Percentiles rank a stretch among this genome's conserved stretches.
Conservation (phyloP, 441 rosid species). For the Euphorbia schlechtendalii region DNA sequence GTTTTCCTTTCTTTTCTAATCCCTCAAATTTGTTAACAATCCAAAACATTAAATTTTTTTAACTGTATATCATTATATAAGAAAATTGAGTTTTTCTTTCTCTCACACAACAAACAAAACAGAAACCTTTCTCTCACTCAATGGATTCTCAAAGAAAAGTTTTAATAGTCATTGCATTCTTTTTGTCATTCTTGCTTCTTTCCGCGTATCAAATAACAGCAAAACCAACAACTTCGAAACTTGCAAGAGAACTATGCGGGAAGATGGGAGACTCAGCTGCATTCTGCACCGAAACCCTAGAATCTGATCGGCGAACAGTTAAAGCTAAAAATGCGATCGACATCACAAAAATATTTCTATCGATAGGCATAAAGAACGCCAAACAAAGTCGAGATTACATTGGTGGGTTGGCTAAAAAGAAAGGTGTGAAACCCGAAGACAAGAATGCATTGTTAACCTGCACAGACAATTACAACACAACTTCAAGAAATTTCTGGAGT, state of each 20-base stretch:
- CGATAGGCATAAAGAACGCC: too few relatives aligned
- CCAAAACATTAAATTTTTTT: too few relatives aligned
- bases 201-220: not conserved
- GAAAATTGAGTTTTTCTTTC: not conserved
- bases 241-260: not conserved
- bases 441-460: too few relatives aligned
- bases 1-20: too few relatives aligned
- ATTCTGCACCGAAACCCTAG: not conserved
- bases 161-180: not conserved
- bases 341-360: too few relatives aligned
- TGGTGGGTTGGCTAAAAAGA: too few relatives aligned
- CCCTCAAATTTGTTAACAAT: too few relatives aligned
- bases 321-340: too few relatives aligned
- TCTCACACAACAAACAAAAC: too few relatives aligned
- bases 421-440: not conserved
- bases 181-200: slow-evolving; percentile 1
- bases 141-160: not conserved
- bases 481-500: not conserved
- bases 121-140: not conserved
- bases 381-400: too few relatives aligned
- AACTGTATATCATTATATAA: too few relatives aligned
- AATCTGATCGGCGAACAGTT: too few relatives aligned
- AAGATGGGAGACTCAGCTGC: not conserved
- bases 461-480: not conserved
- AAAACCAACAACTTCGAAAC: not conserved